phyloP scores from a whole-genome alignment of 2,329 filamentous ascomycete genomes.

The Aspergillus hiratsukae region DNA sequence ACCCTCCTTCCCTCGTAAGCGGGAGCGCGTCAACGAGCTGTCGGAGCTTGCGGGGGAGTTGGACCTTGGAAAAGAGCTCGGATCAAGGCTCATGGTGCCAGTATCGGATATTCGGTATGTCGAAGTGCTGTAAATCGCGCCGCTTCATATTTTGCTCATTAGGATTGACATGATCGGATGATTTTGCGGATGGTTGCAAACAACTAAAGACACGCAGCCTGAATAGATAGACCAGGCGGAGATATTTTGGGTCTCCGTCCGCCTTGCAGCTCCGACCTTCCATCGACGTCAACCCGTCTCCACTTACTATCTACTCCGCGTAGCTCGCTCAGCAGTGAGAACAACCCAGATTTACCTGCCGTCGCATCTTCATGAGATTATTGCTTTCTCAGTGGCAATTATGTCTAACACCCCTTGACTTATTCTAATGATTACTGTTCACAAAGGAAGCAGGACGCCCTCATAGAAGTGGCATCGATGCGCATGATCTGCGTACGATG shows the following conservation, averaged over 20 bases:
- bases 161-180: slow-evolving; percentile 9
- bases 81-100: slow-evolving; percentile 42
- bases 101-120: slow-evolving; percentile 22
- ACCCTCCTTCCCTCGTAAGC: slow-evolving; percentile 74
- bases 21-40: slow-evolving; percentile 73
- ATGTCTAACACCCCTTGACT: not conserved
- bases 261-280: slow-evolving; percentile 7
- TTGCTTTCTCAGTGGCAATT: not conserved
- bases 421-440: not conserved
- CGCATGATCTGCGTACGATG: slow-evolving; percentile 9
- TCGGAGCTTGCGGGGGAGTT: slow-evolving; percentile 78
- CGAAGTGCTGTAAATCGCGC: slow-evolving; percentile 16
- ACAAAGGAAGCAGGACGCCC: not conserved
- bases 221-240: slow-evolving; percentile 22
- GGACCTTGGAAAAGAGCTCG: slow-evolving; percentile 38
- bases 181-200: slow-evolving; percentile 8
- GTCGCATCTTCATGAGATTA: not conserved
- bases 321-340: not conserved
- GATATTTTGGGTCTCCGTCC: slow-evolving; percentile 8
- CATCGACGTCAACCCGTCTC: slow-evolving; percentile 2
- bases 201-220: slow-evolving; percentile 5
- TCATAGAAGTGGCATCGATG: slow-evolving; percentile 1
- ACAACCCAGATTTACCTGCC: not conserved
- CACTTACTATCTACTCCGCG: not conserved
- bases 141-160: slow-evolving; percentile 36